These are phyloP conservation scores for Cladosporium sp. DNA, from an alignment of 2,329 filamentous ascomycete species.

Conservation along the genomic window DNA sequence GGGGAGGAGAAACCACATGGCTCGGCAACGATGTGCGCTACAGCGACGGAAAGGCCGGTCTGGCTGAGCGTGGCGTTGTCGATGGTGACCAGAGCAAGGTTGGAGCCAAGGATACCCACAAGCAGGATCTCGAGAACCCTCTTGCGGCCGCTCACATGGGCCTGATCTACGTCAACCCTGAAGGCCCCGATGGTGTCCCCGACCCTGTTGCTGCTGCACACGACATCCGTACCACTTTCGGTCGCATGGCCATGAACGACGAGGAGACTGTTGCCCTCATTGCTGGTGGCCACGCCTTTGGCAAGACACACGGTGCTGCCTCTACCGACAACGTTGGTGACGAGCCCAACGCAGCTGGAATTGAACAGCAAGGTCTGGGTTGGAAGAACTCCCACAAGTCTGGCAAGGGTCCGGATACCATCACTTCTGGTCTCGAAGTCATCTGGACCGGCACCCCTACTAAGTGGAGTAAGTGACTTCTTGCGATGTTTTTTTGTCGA, in stretches of 20 bases:
- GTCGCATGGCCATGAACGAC: slow-evolving; percentile 79
- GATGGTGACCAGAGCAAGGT: slow-evolving; percentile 41
- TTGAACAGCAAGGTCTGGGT: slow-evolving; percentile 67
- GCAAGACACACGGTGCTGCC: slow-evolving; percentile 75
- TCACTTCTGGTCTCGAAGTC: slow-evolving; percentile 74
- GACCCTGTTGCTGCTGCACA: slow-evolving; percentile 65
- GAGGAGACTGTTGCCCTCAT: slow-evolving; percentile 78
- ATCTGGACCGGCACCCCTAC: slow-evolving; percentile 73
- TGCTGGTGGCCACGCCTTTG: slow-evolving; percentile 72
- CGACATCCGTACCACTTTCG: slow-evolving; percentile 72
- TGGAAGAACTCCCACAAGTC: slow-evolving; percentile 63
- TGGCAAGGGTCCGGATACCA: slow-evolving; percentile 68
- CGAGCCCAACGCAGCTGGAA: slow-evolving; percentile 61
- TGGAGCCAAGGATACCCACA: slow-evolving; percentile 43
- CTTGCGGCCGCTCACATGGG: slow-evolving; percentile 69
- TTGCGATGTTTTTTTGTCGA: neutral
- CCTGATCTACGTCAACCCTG: slow-evolving; percentile 78
- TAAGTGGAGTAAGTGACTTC: slow-evolving; percentile 56
- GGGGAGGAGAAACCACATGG: slow-evolving; percentile 72
- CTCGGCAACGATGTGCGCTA: slow-evolving; percentile 72
- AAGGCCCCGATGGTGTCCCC: slow-evolving; percentile 68
- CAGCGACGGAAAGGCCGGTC: slow-evolving; percentile 47
- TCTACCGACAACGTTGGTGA: slow-evolving; percentile 59
- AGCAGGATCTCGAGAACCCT: slow-evolving; percentile 63
- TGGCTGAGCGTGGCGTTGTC: slow-evolving; percentile 39